These are phyloP conservation scores for Fonsecaea multimorphosa DNA, from an alignment of 2,329 filamentous ascomycete genomes.

Conservation along the genomic window DNA sequence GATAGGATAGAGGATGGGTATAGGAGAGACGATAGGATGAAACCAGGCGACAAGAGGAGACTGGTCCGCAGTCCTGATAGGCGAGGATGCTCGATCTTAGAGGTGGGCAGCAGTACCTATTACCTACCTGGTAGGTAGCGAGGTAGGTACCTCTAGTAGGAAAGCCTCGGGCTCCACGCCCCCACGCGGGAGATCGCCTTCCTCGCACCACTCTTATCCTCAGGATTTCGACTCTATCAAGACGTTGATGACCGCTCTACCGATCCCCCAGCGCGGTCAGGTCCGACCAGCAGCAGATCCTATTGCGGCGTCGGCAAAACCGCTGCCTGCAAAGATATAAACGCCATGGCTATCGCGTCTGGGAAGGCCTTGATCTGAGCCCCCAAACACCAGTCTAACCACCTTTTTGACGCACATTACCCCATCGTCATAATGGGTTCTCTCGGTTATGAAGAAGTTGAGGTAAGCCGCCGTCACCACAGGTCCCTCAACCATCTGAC, in stretches of 20 bases:
- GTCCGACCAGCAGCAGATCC: conserved; percentile 1
- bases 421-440: conserved; percentile 11
- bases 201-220: background rate
- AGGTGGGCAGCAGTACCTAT: conserved; percentile 6
- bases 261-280: conserved; percentile 9
- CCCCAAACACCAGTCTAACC: background rate
- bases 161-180: background rate
- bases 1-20: background rate
- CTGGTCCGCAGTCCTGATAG: background rate
- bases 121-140: no score
- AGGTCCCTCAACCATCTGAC: conserved; percentile 9
- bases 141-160: no score
- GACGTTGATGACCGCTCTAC: background rate
- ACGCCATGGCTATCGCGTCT: conserved; percentile 4
- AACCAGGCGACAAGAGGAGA: background rate
- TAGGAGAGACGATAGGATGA: background rate
- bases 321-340: conserved; percentile 9
- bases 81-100: background rate
- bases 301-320: background rate
- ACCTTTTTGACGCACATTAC: background rate
- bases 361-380: background rate
- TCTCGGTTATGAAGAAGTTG: conserved; percentile 11
- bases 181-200: conserved; percentile 7
- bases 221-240: background rate
- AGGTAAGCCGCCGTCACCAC: conserved; percentile 1